Evolutionary conservation across 164 flowering plant species (phyloP), one percentile per base, ranked within the genome.

Genomic region (Amborella trichopoda): DNA sequence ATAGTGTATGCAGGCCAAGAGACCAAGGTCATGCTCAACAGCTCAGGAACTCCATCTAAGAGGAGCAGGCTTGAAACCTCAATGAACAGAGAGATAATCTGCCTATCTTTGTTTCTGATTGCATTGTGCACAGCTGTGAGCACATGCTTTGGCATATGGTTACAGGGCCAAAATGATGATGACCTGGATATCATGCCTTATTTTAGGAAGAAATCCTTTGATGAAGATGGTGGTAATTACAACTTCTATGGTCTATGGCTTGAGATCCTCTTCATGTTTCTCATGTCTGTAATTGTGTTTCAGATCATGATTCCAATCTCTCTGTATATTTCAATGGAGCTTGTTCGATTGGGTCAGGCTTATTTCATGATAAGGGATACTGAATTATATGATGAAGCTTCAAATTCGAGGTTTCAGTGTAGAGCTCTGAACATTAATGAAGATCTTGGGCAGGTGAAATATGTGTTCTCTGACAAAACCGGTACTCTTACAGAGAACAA

Each of bases 231-330:
- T 3, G 36, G 74, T 42, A n/a, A 37, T 5, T 82, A 75, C 58
- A 62, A 88, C 2, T 93, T 82, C 50, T 73, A 66, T 53, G 95
- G 95, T 1, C 64, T 83, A 70, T 95, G 78, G 20, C n/a, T 52
- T 73, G 91, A 93, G 64, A 77, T 82, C 51, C 26, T 88, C 52
- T 84, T 88, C 52, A 66, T 83, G 11, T 93, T 93, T 54, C 86
- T 93, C 56, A 88, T 77, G 94, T 69, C 86, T 1, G 87, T 93
- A 16, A 93, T 93, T 23, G 99, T 93, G 27, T 93, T 80, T 77
- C 99, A 93, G 65, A 64, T 93, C 43, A 82, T 93, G 95, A 93
- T 93, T 51, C 99, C 99, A 26, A 93, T 93, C 58, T 78, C 99
- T 2, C 67, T 93, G 54, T 93, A 93, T 74, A 93, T 93, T 55